These are phyloP conservation scores for Babesia gibsoni DNA, from an alignment of 169 alveolate genomes.

Conservation along the genomic window DNA sequence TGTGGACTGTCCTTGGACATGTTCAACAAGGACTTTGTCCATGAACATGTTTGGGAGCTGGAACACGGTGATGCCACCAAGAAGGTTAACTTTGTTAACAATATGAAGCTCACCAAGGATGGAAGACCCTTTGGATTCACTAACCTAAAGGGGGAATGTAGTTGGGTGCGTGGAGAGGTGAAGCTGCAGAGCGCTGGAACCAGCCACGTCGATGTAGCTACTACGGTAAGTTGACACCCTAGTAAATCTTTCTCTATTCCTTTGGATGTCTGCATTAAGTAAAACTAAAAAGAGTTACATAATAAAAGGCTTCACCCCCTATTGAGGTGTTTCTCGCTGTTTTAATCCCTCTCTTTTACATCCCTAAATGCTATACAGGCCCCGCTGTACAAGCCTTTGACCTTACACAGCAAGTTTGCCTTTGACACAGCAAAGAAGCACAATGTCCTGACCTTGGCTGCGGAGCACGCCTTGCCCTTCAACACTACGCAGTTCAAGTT, in stretches of 20 bases:
- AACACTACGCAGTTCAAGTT: conserved; percentile 29
- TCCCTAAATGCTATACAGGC: not conserved
- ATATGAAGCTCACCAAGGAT: conserved; percentile 27
- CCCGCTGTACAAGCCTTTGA: conserved; percentile 8
- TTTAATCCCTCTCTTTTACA: no score
- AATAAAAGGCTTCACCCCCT: no score
- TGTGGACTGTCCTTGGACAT: conserved; percentile 59
- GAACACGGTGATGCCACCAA: conserved; percentile 33
- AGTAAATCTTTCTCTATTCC: not conserved
- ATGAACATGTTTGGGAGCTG: conserved; percentile 53
- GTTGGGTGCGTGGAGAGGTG: conserved; percentile 25
- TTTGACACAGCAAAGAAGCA: conserved; percentile 22
- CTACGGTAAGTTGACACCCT: conserved; percentile 24
- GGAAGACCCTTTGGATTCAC: conserved; percentile 39
- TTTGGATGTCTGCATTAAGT: no score
- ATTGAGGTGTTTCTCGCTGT: no score
- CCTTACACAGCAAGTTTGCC: conserved; percentile 20
- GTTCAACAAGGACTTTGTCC: conserved; percentile 54
- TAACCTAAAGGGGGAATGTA: conserved; percentile 20
- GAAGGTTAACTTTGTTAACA: conserved; percentile 14
- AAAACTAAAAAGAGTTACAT: no score
- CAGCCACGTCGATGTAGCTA: conserved; percentile 39
- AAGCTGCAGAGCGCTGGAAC: conserved; percentile 30
- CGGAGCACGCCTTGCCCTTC: conserved; percentile 37
- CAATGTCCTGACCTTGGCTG: conserved; percentile 8